Evolutionary conservation across 2,329 filamentous ascomycete genomes (phyloP).

Genomic region (Epichloe brachyelytri): DNA sequence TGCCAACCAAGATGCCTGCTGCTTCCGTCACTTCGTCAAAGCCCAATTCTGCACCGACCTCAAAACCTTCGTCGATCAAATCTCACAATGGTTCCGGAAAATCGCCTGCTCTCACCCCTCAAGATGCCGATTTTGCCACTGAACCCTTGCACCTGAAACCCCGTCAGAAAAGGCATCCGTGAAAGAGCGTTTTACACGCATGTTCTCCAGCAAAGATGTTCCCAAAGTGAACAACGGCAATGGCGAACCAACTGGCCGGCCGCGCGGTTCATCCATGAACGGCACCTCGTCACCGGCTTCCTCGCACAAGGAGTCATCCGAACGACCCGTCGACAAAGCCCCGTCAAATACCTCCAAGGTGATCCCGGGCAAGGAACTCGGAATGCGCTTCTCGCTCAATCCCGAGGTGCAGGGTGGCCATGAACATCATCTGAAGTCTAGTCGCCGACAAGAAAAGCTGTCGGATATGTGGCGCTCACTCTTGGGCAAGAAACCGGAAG

Average conservation of each 20-base stretch:
- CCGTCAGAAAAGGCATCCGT: conserved; percentile 44
- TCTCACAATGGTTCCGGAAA: conserved; percentile 30
- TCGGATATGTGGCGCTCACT: conserved; percentile 82
- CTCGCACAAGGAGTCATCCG: conserved; percentile 30
- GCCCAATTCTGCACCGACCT: conserved; percentile 5
- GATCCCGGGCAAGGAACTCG: conserved; percentile 20
- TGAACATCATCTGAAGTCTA: conserved; percentile 78
- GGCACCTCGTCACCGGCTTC: conserved; percentile 23
- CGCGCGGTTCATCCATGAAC: conserved; percentile 23
- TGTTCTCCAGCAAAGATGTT: conserved; percentile 48
- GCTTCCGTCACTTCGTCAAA: conserved; percentile 4
- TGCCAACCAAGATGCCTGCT: conserved; percentile 2
- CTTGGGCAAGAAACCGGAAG: conserved; percentile 72
- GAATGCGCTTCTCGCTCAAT: conserved; percentile 39
- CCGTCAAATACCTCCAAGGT: conserved; percentile 18
- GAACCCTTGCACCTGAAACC: conserved; percentile 18
- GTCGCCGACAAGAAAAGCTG: conserved; percentile 87
- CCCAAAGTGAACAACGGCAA: conserved; percentile 21
- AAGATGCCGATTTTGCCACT: conserved; percentile 22
- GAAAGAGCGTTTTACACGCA: conserved; percentile 51
- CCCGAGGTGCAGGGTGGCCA: conserved; percentile 54
- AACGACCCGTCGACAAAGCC: conserved; percentile 14
- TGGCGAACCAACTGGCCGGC: conserved; percentile 19
- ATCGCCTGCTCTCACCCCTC: conserved; percentile 27
- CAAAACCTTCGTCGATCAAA: conserved; percentile 7